Conservation (phyloP, 176 grass and related monocot genomes). For the Triticum monococcum region DNA sequence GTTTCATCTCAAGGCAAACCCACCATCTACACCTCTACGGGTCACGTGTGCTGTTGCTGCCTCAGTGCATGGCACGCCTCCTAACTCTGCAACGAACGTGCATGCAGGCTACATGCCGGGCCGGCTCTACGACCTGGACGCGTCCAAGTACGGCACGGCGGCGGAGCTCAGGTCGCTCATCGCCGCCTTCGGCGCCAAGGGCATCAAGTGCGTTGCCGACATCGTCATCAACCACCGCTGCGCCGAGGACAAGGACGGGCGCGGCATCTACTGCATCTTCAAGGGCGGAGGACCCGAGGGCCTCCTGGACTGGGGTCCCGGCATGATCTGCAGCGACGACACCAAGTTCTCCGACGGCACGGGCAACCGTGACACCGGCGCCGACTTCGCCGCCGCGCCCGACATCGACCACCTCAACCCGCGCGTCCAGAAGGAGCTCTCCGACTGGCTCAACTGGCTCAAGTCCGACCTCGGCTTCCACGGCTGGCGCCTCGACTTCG, state of each 20-base stretch:
- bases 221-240: conserved; percentile 91
- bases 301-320: conserved; percentile 85
- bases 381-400: conserved; percentile 51
- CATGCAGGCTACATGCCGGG: conserved; percentile 85
- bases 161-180: conserved; percentile 54
- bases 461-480: conserved; percentile 72
- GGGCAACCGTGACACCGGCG: conserved; percentile 73
- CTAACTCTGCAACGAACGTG: too few species aligned
- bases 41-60: too few species aligned
- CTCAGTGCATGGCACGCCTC: too few species aligned
- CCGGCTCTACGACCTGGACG: conserved; percentile 71
- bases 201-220: conserved; percentile 69
- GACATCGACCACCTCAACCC: conserved; percentile 95
- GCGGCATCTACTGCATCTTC: conserved; percentile 89
- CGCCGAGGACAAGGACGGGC: conserved; percentile 66
- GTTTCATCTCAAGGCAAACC: conserved; percentile 15
- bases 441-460: conserved; percentile 92
- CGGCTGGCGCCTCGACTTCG: conserved; percentile 82
- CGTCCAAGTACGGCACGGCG: conserved; percentile 71
- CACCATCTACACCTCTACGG: too few species aligned
- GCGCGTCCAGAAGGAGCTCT: conserved; percentile 72
- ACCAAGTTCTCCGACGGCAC: conserved; percentile 72
- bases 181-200: conserved; percentile 44
- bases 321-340: conserved; percentile 87
- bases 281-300: conserved; percentile 63